These are phyloP conservation scores for Chamaenerion angustifolium DNA, from an alignment of 345 rosid genomes.

Conservation along the genomic window DNA sequence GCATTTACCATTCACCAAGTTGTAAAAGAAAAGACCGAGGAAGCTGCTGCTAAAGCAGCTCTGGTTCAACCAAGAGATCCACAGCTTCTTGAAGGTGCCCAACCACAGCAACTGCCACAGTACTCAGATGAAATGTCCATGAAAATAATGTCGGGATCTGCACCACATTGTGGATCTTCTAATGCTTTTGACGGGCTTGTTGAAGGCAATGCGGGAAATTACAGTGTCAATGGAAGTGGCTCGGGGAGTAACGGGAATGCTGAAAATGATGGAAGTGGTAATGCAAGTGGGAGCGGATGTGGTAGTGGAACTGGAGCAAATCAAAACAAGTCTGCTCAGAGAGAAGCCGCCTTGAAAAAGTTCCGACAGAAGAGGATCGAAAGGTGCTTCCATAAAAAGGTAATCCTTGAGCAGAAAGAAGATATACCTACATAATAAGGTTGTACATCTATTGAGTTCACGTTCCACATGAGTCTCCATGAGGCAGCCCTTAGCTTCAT, in stretches of 20 bases:
- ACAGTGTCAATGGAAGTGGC: conserved; percentile 40
- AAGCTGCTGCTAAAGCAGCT: no score
- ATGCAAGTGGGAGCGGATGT: conserved; percentile 11
- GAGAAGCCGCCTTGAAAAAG: conserved; percentile 56
- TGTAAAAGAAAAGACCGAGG: conserved; percentile 16
- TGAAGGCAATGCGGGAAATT: conserved; percentile 30
- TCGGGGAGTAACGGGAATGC: conserved; percentile 40
- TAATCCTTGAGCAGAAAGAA: conserved; percentile 9
- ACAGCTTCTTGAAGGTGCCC: conserved; percentile 20
- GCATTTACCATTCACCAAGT: conserved; percentile 10
- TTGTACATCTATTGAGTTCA: neutral
- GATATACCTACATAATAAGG: neutral
- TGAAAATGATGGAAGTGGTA: conserved; percentile 25
- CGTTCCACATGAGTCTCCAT: no score
- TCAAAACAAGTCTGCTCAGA: conserved; percentile 19
- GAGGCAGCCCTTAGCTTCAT: no score
- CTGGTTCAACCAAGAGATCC: conserved; percentile 19
- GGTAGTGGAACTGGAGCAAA: conserved; percentile 26
- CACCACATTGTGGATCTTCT: conserved; percentile 39
- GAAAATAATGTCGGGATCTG: conserved; percentile 19
- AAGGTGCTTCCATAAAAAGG: conserved; percentile 66
- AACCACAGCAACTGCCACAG: conserved; percentile 15
- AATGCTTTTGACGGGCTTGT: conserved; percentile 15
- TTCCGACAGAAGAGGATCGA: conserved; percentile 76
- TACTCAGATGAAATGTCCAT: conserved; percentile 19